Evolutionary conservation across 1,284 basidiomycete genomes (phyloP).

Genomic region (Cryptococcus hybrid): DNA sequence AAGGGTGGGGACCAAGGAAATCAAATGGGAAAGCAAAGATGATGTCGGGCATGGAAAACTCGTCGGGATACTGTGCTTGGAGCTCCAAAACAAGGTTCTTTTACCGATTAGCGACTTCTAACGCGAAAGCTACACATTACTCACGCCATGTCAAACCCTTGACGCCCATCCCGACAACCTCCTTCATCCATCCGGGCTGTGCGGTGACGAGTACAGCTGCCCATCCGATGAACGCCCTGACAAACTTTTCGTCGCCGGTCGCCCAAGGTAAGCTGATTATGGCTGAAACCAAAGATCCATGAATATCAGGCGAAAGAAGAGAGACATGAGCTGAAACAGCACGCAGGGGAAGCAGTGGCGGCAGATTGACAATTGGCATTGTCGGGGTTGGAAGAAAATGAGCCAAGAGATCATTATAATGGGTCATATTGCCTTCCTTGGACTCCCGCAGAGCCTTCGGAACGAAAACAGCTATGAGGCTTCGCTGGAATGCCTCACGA

Average conservation of each 20-base stretch:
- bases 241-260: constrained; percentile 71
- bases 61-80: constrained; percentile 60
- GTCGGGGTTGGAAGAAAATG: constrained; percentile 52
- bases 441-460: constrained; percentile 45
- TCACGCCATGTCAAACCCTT: constrained; percentile 85
- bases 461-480: constrained; percentile 48
- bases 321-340: constrained; percentile 68
- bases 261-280: constrained; percentile 90
- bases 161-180: constrained; percentile 76
- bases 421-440: constrained; percentile 45
- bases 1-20: constrained; percentile 85
- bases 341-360: constrained; percentile 54
- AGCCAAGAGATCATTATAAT: constrained; percentile 56
- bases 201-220: constrained; percentile 90
- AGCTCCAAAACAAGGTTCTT: constrained; percentile 24
- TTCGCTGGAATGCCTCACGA: constrained; percentile 44
- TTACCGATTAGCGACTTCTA: background rate
- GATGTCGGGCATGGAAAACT: constrained; percentile 83
- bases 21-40: constrained; percentile 80
- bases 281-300: constrained; percentile 81
- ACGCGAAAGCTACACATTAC: constrained; percentile 41
- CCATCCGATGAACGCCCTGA: constrained; percentile 81
- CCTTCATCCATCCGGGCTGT: constrained; percentile 85
- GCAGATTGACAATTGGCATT: constrained; percentile 31
- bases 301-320: constrained; percentile 53